Percentiles rank a stretch among this genome's conserved stretches.
Evolutionary conservation across 129 eudicot genomes (phyloP).

Genomic region (Tagetes erecta): DNA sequence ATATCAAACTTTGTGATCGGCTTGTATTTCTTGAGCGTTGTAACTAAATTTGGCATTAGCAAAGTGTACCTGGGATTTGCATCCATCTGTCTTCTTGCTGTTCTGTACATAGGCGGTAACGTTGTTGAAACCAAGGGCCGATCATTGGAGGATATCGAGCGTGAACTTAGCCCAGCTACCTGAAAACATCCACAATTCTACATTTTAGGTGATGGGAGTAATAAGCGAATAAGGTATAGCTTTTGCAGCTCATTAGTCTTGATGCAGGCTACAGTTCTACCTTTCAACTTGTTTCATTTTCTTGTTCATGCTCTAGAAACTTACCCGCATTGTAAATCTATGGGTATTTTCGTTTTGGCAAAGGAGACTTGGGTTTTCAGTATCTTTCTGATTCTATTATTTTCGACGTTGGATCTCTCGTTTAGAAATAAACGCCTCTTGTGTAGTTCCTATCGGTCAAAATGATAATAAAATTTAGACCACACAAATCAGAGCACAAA

Average conservation of each 20-base stretch:
- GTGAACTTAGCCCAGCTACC: constrained; percentile 65
- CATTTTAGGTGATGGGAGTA: constrained; percentile 21
- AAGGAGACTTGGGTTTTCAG: constrained; percentile 5
- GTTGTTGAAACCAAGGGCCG: constrained; percentile 97
- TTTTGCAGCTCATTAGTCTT: constrained; percentile 32
- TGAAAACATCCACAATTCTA: constrained; percentile 32
- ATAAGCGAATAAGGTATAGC: constrained; percentile 20
- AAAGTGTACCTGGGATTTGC: constrained; percentile 92
- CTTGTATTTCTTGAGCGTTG: constrained; percentile 89
- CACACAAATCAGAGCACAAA: background rate
- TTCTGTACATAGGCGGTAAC: constrained; percentile 71
- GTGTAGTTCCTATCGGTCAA: background rate
- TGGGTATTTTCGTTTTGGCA: constrained; percentile 27
- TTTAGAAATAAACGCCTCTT: background rate
- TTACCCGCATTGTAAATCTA: constrained; percentile 36
- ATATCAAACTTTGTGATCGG: constrained; percentile 90
- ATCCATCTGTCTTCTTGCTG: constrained; percentile 72
- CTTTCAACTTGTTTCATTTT: constrained; percentile 15
- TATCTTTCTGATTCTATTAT: background rate
- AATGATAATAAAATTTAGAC: background rate
- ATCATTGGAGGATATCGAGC: constrained; percentile 92
- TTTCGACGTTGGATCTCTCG: background rate
- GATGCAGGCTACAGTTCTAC: constrained; percentile 23
- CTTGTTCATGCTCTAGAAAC: constrained; percentile 14
- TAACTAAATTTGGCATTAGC: constrained; percentile 80